These are phyloP conservation scores for Hebeloma cylindrosporum DNA, from an alignment of 768 basidiomycete genomes.

Conservation along the genomic window DNA sequence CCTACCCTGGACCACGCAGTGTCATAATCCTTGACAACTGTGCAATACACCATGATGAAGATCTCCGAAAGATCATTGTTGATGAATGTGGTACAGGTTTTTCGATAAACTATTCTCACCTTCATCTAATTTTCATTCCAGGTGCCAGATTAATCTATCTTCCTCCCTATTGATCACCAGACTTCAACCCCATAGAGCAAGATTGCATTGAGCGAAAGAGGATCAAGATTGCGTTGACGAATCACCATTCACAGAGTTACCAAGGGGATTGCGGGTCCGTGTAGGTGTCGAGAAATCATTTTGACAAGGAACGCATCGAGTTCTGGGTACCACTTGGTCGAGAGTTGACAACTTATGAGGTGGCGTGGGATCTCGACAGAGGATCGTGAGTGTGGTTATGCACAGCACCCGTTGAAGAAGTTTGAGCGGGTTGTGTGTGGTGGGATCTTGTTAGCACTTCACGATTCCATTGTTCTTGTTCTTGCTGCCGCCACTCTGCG, in stretches of 20 bases:
- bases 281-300: constrained; percentile 29
- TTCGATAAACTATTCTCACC: neutral
- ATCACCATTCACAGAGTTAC: constrained; percentile 49
- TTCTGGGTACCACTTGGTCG: neutral
- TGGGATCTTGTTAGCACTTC: constrained; percentile 24
- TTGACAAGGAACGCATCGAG: neutral
- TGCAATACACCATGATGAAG: constrained; percentile 8
- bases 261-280: constrained; percentile 31
- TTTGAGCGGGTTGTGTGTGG: constrained; percentile 10
- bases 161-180: constrained; percentile 9
- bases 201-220: no score
- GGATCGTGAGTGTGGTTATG: constrained; percentile 17
- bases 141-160: constrained; percentile 5
- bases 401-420: constrained; percentile 3
- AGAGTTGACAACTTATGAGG: neutral
- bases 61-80: neutral
- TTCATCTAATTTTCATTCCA: neutral
- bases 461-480: constrained; percentile 32
- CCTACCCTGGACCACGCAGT: constrained; percentile 6
- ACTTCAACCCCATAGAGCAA: constrained; percentile 9
- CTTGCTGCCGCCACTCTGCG: constrained; percentile 31
- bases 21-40: constrained; percentile 12
- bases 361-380: neutral
- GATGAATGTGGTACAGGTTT: neutral
- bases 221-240: constrained; percentile 32